Base-by-base conservation (phyloP, 148 eudicot genomes). In the Talinum fruticosum region DNA sequence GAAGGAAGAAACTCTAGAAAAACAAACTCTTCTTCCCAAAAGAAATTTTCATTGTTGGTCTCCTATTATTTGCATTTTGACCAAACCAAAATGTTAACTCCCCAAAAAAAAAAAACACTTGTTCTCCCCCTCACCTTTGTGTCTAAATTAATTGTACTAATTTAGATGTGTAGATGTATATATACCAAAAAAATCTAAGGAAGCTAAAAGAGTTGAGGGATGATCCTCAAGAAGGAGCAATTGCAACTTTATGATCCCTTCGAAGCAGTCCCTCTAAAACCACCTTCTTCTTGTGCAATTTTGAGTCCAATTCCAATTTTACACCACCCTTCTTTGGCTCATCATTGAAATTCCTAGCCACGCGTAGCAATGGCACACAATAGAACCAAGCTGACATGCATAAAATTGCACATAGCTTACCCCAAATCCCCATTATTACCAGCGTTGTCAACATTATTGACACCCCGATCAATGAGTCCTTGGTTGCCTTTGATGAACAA, bases 311-410 rank as follows among this genome's bases (percentile, higher is more conserved):
- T 41, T 75, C 71, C 35, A n/a, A 15, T 7, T 51, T n/a, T 23
- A 2, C 19, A 24, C 41, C 53, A 12, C 8, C 12, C n/a, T 35
- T 24, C 3, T 14, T 15, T 13, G 72, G 32, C 24, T 6, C 8
- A 23, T n/a, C 32, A 18, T 19, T 70, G 26, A 41, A 3, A 24
- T 21, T n/a, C 30, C 30, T 70, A 26, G 32, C 19, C 26, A 24
- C 6, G 18, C 19, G 18, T 38, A 47, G 18, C 1, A 65, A 2
- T 21, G 85, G 82, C 4, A 84, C 49, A 28, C 83, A 24, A 66
- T 81, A 86, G 21, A 88, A 78, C 86, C 89, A 88, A 66, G 80
- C 81, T 51, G 81, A 84, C 64, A 86, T 84, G 72, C 86, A 88
- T 66, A 66, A 16, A 66, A 66, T 66, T 1, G 70, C 70, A 66